A percentile compares a stretch with the other conserved stretches of the same genome.
These are phyloP conservation scores for Diaporthe eres DNA, from an alignment of 2,329 filamentous ascomycete genomes.

Conservation along the genomic window DNA sequence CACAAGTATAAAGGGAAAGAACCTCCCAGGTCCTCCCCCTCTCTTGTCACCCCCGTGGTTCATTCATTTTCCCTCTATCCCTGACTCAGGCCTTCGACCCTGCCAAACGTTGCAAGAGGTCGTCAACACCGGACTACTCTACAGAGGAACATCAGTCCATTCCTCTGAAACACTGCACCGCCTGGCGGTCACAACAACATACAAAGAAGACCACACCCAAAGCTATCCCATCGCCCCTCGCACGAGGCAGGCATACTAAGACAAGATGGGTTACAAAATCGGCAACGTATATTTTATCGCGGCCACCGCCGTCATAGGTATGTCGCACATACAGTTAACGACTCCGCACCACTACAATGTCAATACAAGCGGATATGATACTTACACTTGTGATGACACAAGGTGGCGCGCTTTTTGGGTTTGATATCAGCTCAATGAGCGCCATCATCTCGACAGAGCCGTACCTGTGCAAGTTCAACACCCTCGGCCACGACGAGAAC, in stretches of 20 bases:
- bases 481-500: conserved; percentile 52
- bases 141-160: not conserved
- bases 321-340: too few species aligned
- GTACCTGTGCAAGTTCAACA: conserved; percentile 60
- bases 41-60: not conserved
- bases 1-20: conserved; percentile 36
- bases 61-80: conserved; percentile 1
- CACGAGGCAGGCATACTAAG: not conserved
- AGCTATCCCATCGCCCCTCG: not conserved
- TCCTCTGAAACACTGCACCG: not conserved
- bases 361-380: too few species aligned
- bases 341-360: too few species aligned
- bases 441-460: conserved; percentile 58
- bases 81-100: conserved; percentile 1
- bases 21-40: conserved; percentile 13
- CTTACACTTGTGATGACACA: too few species aligned
- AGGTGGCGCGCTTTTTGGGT: too few species aligned
- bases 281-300: conserved; percentile 61
- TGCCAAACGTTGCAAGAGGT: not conserved
- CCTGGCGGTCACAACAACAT: conserved; percentile 1
- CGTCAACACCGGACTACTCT: not conserved
- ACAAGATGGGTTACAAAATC: conserved; percentile 38
- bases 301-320: conserved; percentile 56
- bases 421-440: conserved; percentile 53
- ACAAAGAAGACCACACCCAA: not conserved